phyloP scores from a whole-genome alignment of 306 rosid species.

The Rosa persica region DNA sequence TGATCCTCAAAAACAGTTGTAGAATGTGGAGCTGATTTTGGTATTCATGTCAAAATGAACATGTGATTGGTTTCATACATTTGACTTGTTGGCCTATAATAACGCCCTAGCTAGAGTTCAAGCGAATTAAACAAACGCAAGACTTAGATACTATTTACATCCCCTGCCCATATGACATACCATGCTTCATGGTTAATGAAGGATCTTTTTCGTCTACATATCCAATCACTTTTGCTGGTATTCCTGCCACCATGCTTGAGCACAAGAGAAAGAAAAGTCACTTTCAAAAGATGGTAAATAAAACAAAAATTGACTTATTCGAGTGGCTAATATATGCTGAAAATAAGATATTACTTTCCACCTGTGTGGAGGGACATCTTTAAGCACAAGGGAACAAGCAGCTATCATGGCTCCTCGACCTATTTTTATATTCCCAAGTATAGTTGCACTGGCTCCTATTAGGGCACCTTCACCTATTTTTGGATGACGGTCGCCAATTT shows the following conservation, averaged over 20 bases:
- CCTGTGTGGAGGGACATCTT: conserved; percentile 80
- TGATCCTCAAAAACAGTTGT: background rate
- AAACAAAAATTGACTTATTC: background rate
- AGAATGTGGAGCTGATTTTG: background rate
- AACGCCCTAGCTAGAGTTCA: background rate
- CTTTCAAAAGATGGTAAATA: conserved; percentile 13
- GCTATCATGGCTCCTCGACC: conserved; percentile 90
- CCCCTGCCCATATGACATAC: conserved; percentile 43
- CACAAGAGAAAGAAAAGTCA: conserved; percentile 17
- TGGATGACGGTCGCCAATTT: conserved; percentile 85
- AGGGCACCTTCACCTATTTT: conserved; percentile 90
- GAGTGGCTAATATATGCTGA: background rate
- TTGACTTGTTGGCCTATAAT: background rate
- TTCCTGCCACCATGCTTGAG: conserved; percentile 84
- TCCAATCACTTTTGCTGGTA: conserved; percentile 78
- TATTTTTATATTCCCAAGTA: conserved; percentile 83
- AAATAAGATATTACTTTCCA: conserved; percentile 24
- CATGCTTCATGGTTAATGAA: conserved; percentile 94
- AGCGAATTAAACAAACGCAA: background rate
- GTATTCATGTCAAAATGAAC: background rate
- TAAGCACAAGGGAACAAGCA: conserved; percentile 84
- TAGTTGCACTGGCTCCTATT: conserved; percentile 79
- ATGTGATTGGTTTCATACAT: background rate
- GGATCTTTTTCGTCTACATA: conserved; percentile 62
- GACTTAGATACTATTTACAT: background rate